Evolutionary conservation across 2,329 filamentous ascomycete genomes (phyloP), one percentile per base, ranked within the genome.

Genomic region (Neopestalotiopsis sp.): DNA sequence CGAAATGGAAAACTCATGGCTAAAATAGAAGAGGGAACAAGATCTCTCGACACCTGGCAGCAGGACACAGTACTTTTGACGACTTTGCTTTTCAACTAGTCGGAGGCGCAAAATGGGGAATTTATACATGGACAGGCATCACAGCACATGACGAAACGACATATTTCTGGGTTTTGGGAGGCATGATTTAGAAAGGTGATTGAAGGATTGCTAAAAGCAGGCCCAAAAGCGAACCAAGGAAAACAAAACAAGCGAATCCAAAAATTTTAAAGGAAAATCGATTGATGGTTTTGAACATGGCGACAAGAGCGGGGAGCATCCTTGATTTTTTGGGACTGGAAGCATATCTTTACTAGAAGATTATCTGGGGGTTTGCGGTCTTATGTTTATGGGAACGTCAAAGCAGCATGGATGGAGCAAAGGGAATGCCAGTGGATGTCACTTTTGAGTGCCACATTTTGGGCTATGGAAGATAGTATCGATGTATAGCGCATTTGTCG

Each of bases 71-170:
- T 17, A 53, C 45, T 53, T 49, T 10, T 53, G 45, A 53, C 45
- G 45, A 53, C 20, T n/a, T 20, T 28, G 30, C 9, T 17, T 17
- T 13, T 61, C 38, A 14, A 9, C n/a, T 42, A 40, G 20, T 53
- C 30, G 32, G 32, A 17, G 59, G 59, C 59, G 59, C 32, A 40
- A 20, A 13, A 13, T 17, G 7, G 59, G 10, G 40, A n/a, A 62
- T 28, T 28, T n/a, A 53, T n/a, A 53, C 17, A 53, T 20, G 10
- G n/a, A 10, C 10, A 38, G 34, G 32, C 12, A 40, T 20, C 10
- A 34, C 59, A 62, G 30, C 13, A 62, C 32, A 62, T 62, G 59
- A 62, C 32, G 59, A 62, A 38, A 62, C 32, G 59, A 62, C 59
- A 20, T 40, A 3, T 20, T 62, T 38, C 34, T 62, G 59, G 40